Conservation (phyloP, 768 basidiomycete species). For the Lactifluus subvellereus region DNA sequence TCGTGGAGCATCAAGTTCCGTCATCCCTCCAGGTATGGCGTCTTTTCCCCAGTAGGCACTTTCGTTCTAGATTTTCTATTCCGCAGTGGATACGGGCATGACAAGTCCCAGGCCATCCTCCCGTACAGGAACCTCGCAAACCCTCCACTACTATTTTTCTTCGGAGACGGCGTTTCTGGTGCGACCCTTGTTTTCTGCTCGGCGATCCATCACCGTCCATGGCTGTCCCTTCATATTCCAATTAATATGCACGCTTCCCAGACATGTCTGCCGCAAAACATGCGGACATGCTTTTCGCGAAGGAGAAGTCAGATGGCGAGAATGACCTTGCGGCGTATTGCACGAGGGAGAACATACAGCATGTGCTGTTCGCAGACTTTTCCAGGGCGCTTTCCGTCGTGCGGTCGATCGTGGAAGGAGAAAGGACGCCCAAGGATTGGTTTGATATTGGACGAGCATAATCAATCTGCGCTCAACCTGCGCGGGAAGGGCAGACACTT, state of each 20-base stretch:
- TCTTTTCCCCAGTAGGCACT: background rate
- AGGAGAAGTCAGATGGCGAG: conserved; percentile 66
- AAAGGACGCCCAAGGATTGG: conserved; percentile 52
- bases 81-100: conserved; percentile 81
- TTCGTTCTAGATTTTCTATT: conserved; percentile 3
- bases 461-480: background rate
- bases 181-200: conserved; percentile 25
- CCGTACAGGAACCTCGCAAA: conserved; percentile 71
- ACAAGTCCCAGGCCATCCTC: conserved; percentile 92
- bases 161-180: conserved; percentile 97
- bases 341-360: conserved; percentile 67
- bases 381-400: conserved; percentile 53
- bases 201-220: background rate
- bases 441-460: conserved; percentile 26
- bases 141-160: conserved; percentile 88
- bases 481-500: background rate
- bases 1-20: conserved; percentile 82
- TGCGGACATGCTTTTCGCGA: conserved; percentile 94
- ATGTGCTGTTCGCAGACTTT: conserved; percentile 75
- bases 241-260: conserved; percentile 28
- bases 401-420: conserved; percentile 63
- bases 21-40: conserved; percentile 72
- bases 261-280: conserved; percentile 91
- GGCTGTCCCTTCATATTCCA: background rate
- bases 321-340: conserved; percentile 89